Conservation (phyloP, 2,329 filamentous ascomycete species). For the Fusarium napiforme region DNA sequence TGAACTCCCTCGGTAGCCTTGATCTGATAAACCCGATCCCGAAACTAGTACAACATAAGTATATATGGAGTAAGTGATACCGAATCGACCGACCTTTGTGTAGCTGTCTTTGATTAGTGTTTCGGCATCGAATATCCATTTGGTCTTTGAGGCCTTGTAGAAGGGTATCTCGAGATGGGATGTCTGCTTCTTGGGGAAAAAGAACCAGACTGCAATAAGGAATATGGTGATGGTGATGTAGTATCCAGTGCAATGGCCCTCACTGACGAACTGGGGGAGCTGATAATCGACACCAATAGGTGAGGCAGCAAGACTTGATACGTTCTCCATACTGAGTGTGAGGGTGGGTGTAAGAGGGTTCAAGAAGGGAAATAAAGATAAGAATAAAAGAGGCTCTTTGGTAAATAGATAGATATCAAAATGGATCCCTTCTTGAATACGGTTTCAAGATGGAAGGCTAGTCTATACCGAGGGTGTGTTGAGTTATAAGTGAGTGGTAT, state of each 20-base stretch:
- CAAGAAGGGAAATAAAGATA: not conserved
- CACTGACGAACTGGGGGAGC: slow-evolving; percentile 37
- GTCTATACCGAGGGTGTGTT: slow-evolving; percentile 13
- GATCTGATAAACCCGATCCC: slow-evolving; percentile 62
- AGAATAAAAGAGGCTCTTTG: slow-evolving; percentile 8
- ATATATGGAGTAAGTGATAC: not conserved
- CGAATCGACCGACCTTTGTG: slow-evolving; percentile 52
- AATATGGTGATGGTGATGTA: slow-evolving; percentile 54
- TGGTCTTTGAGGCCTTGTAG: slow-evolving; percentile 60
- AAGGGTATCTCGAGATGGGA: slow-evolving; percentile 54
- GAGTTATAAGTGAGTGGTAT: slow-evolving; percentile 35
- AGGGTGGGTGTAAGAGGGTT: not conserved
- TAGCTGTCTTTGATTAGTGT: slow-evolving; percentile 61
- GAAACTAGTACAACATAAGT: slow-evolving; percentile 53
- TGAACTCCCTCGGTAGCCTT: slow-evolving; percentile 62
- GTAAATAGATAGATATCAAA: slow-evolving; percentile 14
- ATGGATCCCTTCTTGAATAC: not conserved
- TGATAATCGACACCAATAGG: slow-evolving; percentile 32
- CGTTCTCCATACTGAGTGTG: slow-evolving; percentile 36
- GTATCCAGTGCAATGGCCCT: slow-evolving; percentile 51
- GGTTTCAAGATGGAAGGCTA: slow-evolving; percentile 9
- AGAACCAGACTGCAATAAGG: slow-evolving; percentile 53
- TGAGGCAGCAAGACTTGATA: slow-evolving; percentile 32
- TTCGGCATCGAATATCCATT: slow-evolving; percentile 64
- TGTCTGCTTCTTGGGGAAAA: slow-evolving; percentile 49